phyloP scores from a whole-genome alignment of 495 filamentous ascomycete species.

The Penicillium soppii region DNA sequence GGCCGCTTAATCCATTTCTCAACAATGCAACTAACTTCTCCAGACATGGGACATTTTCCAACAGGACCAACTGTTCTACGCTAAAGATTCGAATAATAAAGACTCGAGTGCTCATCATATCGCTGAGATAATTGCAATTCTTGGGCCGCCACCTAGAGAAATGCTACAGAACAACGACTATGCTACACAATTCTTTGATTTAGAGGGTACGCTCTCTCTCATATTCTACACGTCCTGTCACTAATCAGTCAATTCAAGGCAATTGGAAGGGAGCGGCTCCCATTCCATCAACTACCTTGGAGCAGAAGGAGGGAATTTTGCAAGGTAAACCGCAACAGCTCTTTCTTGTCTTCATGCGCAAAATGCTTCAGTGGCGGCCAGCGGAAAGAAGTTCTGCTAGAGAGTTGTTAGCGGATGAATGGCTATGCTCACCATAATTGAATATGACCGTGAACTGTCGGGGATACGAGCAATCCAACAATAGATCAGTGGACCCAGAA shows the following conservation, averaged over 20 bases:
- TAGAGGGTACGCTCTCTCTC: constrained; percentile 1
- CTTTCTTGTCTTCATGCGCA: constrained; percentile 40
- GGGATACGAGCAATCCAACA: too few species aligned
- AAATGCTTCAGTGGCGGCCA: constrained; percentile 46
- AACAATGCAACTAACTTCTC: constrained; percentile 2
- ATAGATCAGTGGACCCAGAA: too few species aligned
- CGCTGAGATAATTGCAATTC: constrained; percentile 39
- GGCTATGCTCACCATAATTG: too few species aligned
- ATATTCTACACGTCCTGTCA: background rate
- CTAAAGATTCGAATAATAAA: constrained; percentile 28
- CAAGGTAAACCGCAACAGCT: constrained; percentile 22
- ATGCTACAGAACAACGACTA: constrained; percentile 29
- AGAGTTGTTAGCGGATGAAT: constrained; percentile 32
- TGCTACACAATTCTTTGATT: constrained; percentile 25
- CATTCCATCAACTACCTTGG: constrained; percentile 15
- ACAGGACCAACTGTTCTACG: constrained; percentile 39
- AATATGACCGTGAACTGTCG: too few species aligned
- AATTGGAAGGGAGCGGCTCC: constrained; percentile 11
- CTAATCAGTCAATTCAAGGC: background rate
- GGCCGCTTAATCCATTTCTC: background rate
- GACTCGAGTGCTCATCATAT: constrained; percentile 39
- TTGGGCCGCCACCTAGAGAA: constrained; percentile 41
- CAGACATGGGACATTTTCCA: constrained; percentile 44
- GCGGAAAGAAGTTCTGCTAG: constrained; percentile 37
- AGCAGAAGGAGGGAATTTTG: constrained; percentile 24